These are phyloP conservation scores for Yamadazyma epiphylla DNA, from an alignment of 1,139 yeast genomes.

Conservation along the genomic window DNA sequence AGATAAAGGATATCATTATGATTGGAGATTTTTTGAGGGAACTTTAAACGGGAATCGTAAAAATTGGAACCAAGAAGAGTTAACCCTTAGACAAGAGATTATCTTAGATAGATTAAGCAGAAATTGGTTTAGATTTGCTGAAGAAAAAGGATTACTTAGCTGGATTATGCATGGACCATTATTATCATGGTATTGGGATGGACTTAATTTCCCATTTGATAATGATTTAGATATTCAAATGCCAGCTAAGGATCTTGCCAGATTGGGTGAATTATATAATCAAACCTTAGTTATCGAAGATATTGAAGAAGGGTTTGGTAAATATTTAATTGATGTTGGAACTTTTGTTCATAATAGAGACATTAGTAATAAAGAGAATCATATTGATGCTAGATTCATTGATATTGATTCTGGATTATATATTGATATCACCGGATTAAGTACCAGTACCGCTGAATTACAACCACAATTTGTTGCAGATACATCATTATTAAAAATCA, in stretches of 20 bases:
- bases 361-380: slow-evolving; percentile 22
- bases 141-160: slow-evolving; percentile 29
- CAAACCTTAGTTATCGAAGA: slow-evolving; percentile 29
- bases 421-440: slow-evolving; percentile 27
- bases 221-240: slow-evolving; percentile 29
- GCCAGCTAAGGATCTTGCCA: slow-evolving; percentile 25
- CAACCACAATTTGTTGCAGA: slow-evolving; percentile 14
- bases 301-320: slow-evolving; percentile 25
- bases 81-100: slow-evolving; percentile 17
- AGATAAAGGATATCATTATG: slow-evolving; percentile 55
- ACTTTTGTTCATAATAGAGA: slow-evolving; percentile 29
- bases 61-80: slow-evolving; percentile 18
- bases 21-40: slow-evolving; percentile 67
- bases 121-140: slow-evolving; percentile 27
- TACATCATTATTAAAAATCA: slow-evolving; percentile 8
- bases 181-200: slow-evolving; percentile 38
- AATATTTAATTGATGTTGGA: slow-evolving; percentile 25
- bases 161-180: slow-evolving; percentile 37
- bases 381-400: slow-evolving; percentile 31
- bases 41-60: slow-evolving; percentile 14
- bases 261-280: slow-evolving; percentile 27
- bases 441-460: slow-evolving; percentile 15
- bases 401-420: slow-evolving; percentile 32
- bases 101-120: slow-evolving; percentile 25
- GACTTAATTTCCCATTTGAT: slow-evolving; percentile 31